Conservation (phyloP, 2,329 filamentous ascomycete genomes). For the Sordariomycetes sp. region DNA sequence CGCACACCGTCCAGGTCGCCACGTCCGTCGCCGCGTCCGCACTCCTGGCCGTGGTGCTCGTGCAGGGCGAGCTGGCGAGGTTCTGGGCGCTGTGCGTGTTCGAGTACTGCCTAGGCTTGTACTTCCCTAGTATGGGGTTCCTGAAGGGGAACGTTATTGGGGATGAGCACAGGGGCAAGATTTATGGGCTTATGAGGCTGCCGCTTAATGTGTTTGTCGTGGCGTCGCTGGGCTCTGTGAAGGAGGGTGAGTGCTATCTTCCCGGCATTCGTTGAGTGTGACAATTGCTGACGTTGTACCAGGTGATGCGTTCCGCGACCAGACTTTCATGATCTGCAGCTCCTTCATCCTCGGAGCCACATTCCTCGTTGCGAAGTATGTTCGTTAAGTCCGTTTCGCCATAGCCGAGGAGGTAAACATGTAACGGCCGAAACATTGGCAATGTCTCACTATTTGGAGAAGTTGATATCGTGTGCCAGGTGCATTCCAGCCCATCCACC, state of each 20-base stretch:
- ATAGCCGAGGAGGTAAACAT: not conserved
- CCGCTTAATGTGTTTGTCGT: constrained; percentile 46
- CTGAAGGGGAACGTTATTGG: constrained; percentile 43
- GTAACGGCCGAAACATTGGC: not conserved
- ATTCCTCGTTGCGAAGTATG: not conserved
- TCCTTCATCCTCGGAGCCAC: not conserved
- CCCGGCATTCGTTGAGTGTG: not conserved
- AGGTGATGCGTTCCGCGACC: not conserved
- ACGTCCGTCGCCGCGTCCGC: constrained; percentile 20
- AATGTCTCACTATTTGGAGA: too few species aligned
- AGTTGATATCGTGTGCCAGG: too few species aligned
- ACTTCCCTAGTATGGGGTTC: constrained; percentile 44
- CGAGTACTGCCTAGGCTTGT: constrained; percentile 45
- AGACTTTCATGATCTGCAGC: not conserved
- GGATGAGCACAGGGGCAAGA: constrained; percentile 38
- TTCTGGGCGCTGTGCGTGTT: constrained; percentile 49
- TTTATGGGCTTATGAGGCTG: constrained; percentile 46
- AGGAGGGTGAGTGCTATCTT: not conserved
- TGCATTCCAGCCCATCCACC: too few species aligned
- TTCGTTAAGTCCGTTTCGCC: not conserved
- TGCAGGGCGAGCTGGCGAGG: constrained; percentile 28
- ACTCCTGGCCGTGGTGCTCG: constrained; percentile 28
- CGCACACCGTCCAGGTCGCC: constrained; percentile 21
- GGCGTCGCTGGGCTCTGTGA: not conserved
- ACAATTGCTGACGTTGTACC: not conserved